These are phyloP conservation scores for Lecanicillium sp. DNA, from an alignment of 2,329 filamentous ascomycete species.

Conservation along the genomic window DNA sequence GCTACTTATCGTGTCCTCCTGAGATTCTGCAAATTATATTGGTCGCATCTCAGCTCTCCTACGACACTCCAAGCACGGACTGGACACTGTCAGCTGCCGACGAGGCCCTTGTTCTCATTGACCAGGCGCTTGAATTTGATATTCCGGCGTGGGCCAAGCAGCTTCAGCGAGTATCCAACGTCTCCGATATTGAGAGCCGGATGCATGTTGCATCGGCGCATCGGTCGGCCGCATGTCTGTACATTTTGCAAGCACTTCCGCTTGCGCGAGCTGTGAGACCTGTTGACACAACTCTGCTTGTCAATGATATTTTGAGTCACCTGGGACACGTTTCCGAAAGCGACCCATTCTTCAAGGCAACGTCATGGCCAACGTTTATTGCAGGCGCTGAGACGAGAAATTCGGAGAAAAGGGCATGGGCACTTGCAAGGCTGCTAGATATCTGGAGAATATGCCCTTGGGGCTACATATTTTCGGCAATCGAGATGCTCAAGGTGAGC, in stretches of 20 bases:
- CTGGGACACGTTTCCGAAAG: slow-evolving; percentile 38
- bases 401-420: slow-evolving; percentile 38
- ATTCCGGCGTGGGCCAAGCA: slow-evolving; percentile 32
- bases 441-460: slow-evolving; percentile 40
- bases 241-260: slow-evolving; percentile 36
- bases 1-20: slow-evolving; percentile 34
- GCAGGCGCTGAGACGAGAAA: slow-evolving; percentile 47
- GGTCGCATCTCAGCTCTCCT: slow-evolving; percentile 34
- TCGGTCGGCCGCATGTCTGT: slow-evolving; percentile 38
- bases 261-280: slow-evolving; percentile 25
- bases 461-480: slow-evolving; percentile 43
- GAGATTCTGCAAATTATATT: slow-evolving; percentile 38
- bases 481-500: slow-evolving; percentile 39
- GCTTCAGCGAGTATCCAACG: slow-evolving; percentile 25
- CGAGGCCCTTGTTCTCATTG: slow-evolving; percentile 30
- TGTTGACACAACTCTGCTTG: slow-evolving; percentile 36
- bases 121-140: slow-evolving; percentile 33
- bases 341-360: slow-evolving; percentile 50
- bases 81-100: slow-evolving; percentile 24
- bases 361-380: slow-evolving; percentile 52
- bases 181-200: slow-evolving; percentile 33
- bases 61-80: slow-evolving; percentile 24
- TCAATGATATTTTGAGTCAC: slow-evolving; percentile 42
- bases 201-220: slow-evolving; percentile 37
- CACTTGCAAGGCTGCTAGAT: slow-evolving; percentile 37